Base-by-base conservation (phyloP, 2,329 filamentous ascomycete species). In the Xylariaceae sp. region DNA sequence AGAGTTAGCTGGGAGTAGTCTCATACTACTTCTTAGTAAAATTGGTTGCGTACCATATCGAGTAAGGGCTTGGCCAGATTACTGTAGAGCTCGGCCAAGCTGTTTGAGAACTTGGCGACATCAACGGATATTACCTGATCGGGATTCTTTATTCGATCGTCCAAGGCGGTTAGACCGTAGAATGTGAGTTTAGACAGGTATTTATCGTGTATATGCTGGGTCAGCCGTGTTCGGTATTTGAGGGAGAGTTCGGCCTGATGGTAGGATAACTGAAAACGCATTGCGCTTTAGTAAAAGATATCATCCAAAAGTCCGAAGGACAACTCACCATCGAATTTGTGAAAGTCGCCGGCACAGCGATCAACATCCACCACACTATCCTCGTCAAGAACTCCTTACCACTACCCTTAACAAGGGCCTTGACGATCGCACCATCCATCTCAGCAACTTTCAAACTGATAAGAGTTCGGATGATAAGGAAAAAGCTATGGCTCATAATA, bases 131-230 rank as follows among this genome's bases (percentile, higher is more conserved):
- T 96, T 49, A 99, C 83, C 76, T 99, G 94, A 72, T 99, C 94
- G 2, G 94, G 91, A 71, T 99, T 99, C 80, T 97, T 96, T 81
- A 99, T 96, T 71, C 94, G 86, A 73, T 99, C 94, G 70, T 99
- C 94, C 42, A 99, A 81, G 0, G 94, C 92, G 0, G 92, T 95
- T 55, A 99, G 88, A 2, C 92, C 92, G 74, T 99, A 99, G 74
- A 97, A 99, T 0, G 93, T 97, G 84, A 99, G 89, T 61, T 96
- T 89, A n/a, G 90, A 92, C 11, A 99, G 83, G 74, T 99, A 99
- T 73, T 92, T 90, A 73, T 95, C 89, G 77, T 99, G 94, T 54
- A 99, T 94, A 72, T 92, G 81, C 70, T 94, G 89, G n/a, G 94
- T 99, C 39, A 99, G 81, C 51, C 94, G 86, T 45, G 92, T 93